A percentile compares a stretch with the other conserved stretches of the same genome.
Evolutionary conservation across 163 green algal species (phyloP).

Genomic region (Prototheca wickerhamii): DNA sequence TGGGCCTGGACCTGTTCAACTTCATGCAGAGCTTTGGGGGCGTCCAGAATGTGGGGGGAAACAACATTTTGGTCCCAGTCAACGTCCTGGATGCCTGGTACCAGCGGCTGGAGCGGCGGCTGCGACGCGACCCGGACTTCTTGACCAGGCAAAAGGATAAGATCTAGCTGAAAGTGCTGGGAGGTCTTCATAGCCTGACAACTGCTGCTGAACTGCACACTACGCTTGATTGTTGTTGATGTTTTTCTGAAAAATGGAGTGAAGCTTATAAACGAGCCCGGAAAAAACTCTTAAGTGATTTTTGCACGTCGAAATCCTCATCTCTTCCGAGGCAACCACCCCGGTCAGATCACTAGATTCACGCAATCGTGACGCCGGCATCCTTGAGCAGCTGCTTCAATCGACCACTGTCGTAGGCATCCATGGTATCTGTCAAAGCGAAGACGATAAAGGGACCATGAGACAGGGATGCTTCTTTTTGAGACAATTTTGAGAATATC

Average conservation of each 20-base stretch:
- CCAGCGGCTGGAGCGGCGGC: conserved; percentile 55
- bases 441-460: neutral
- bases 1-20: conserved; percentile 69
- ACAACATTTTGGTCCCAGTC: conserved; percentile 35
- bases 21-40: conserved; percentile 66
- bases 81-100: conserved; percentile 58
- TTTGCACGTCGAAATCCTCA: no score
- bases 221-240: no score
- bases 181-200: neutral
- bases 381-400: conserved; percentile 35
- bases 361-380: conserved; percentile 26
- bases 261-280: neutral
- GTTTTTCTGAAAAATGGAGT: neutral
- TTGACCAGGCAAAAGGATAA: conserved; percentile 37
- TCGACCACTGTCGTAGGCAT: conserved; percentile 34
- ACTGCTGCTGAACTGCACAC: no score
- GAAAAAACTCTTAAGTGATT: neutral
- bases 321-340: no score
- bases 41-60: conserved; percentile 19
- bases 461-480: neutral
- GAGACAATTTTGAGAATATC: no score
- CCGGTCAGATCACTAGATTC: no score
- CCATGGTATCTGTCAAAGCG: conserved; percentile 41
- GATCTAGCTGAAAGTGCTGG: conserved; percentile 1
- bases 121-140: conserved; percentile 58